Evolutionary conservation across 1,284 basidiomycete species (phyloP).

Genomic region (Ceratobasidium sp.): DNA sequence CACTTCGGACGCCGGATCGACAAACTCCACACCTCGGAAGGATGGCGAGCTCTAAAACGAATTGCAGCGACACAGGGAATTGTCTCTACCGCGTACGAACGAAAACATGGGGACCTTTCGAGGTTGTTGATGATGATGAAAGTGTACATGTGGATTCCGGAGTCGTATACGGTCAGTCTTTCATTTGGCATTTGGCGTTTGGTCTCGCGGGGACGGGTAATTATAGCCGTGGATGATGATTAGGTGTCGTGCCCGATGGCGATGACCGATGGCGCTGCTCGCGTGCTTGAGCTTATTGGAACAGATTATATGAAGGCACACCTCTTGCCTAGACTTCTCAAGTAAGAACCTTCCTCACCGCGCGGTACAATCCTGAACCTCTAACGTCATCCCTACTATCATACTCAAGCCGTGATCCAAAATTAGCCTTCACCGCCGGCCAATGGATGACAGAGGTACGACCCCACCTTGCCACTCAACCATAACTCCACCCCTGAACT

Average conservation of each 20-base stretch:
- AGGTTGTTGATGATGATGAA: slow-evolving; percentile 76
- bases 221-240: slow-evolving; percentile 1
- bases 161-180: slow-evolving; percentile 71
- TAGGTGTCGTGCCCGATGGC: slow-evolving; percentile 78
- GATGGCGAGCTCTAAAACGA: slow-evolving; percentile 78
- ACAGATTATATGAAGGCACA: slow-evolving; percentile 70
- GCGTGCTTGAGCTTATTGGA: slow-evolving; percentile 77
- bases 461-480: background rate
- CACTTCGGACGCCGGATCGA: slow-evolving; percentile 78
- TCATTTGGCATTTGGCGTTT: too few relatives aligned
- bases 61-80: slow-evolving; percentile 77
- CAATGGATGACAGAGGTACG: slow-evolving; percentile 87
- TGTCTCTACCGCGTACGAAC: slow-evolving; percentile 73
- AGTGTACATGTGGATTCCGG: slow-evolving; percentile 69
- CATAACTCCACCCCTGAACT: too few relatives aligned
- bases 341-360: slow-evolving; percentile 59
- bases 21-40: slow-evolving; percentile 74
- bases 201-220: background rate
- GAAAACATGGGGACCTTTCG: slow-evolving; percentile 69
- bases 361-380: slow-evolving; percentile 12
- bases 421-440: slow-evolving; percentile 76
- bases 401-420: slow-evolving; percentile 71
- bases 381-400: too few relatives aligned
- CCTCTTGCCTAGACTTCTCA: slow-evolving; percentile 70
- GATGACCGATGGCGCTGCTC: slow-evolving; percentile 83